A percentile compares a stretch with the other conserved stretches of the same genome.
Conservation (phyloP, 2,329 filamentous ascomycete genomes). For the Ceratocystis cacaofunesta region DNA sequence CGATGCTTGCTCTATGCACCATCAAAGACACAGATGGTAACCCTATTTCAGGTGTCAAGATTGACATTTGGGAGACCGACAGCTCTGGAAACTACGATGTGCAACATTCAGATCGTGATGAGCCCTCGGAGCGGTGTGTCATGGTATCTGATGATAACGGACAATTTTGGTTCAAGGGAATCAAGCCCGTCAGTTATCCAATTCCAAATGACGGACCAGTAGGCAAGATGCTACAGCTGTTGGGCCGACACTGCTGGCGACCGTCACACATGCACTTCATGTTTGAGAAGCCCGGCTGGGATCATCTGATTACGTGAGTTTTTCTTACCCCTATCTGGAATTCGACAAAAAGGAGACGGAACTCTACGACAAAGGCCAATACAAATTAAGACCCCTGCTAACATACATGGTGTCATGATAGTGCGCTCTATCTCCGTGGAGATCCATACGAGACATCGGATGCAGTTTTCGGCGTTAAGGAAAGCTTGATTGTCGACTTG, state of each 20-base stretch:
- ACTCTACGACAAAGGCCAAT: neutral
- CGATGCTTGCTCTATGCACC: constrained; percentile 51
- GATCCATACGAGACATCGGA: constrained; percentile 74
- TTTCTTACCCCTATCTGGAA: neutral
- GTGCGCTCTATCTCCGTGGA: constrained; percentile 60
- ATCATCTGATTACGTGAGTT: constrained; percentile 68
- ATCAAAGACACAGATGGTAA: constrained; percentile 45
- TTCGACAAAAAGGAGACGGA: neutral
- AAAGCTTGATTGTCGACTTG: constrained; percentile 56
- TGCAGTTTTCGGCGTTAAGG: constrained; percentile 76
- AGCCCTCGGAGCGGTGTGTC: constrained; percentile 23
- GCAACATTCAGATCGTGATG: constrained; percentile 45
- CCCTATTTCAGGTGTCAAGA: constrained; percentile 46
- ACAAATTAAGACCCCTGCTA: neutral
- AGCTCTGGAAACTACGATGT: constrained; percentile 62
- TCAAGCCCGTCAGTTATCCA: constrained; percentile 72
- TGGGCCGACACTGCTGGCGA: constrained; percentile 63
- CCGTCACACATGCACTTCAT: constrained; percentile 79
- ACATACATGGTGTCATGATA: constrained; percentile 23
- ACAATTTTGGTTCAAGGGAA: constrained; percentile 68
- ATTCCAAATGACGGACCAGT: constrained; percentile 78
- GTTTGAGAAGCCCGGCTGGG: constrained; percentile 66
- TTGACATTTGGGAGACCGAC: constrained; percentile 72
- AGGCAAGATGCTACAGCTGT: constrained; percentile 48
- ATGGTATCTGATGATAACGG: constrained; percentile 22